Base-by-base conservation (phyloP, 2,329 filamentous ascomycete species). In the Diaporthe citriasiana region DNA sequence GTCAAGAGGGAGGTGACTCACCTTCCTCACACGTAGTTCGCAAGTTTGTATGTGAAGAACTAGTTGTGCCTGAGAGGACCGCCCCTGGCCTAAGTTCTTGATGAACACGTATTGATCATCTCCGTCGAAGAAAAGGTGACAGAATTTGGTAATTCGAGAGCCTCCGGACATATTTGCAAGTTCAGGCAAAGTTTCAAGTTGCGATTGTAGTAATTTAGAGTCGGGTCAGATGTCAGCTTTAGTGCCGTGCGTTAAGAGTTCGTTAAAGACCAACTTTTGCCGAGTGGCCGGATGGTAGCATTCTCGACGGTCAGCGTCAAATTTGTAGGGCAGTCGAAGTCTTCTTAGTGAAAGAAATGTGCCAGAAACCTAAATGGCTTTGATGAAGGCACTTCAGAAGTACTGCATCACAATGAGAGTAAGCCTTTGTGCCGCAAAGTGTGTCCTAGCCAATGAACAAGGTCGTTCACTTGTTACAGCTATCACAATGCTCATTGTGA, bases 1-100 rank as follows among this genome's bases (percentile, higher is more conserved):
- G 5, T 38, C 13, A 22, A 70, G 68, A 33, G 12, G 38, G 19
- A n/a, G 0, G 35, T 38, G 40, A 22, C 40, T 70, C 9, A 70
- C 68, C 55, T 70, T 70, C 8, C 68, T n/a, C 15, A 38, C 68
- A 1, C 68, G 68, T 13, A 70, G 8, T 27, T 70, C 40, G 13
- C 53, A 19, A 5, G 27, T 47, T 8, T 38, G 40, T 33, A 59
- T 13, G 27, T 70, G 68, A 22, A 35, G 19, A 25, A 59, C 42
- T 1, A 59, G 40, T 40, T 70, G 68, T 0, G 68, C 68, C 38
- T 59, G 30, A 1, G 68, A 70, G 27, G 19, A 4, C 4, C 25
- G 22, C 0, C 68, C 68, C 0, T 3, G 1, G 2, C 42, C 55
- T 1, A 70, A 10, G 13, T 9, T 51, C 15, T 22, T 59, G 7